Base-by-base conservation (phyloP, 495 filamentous ascomycete genomes). In the Aspergillus nidulans region DNA sequence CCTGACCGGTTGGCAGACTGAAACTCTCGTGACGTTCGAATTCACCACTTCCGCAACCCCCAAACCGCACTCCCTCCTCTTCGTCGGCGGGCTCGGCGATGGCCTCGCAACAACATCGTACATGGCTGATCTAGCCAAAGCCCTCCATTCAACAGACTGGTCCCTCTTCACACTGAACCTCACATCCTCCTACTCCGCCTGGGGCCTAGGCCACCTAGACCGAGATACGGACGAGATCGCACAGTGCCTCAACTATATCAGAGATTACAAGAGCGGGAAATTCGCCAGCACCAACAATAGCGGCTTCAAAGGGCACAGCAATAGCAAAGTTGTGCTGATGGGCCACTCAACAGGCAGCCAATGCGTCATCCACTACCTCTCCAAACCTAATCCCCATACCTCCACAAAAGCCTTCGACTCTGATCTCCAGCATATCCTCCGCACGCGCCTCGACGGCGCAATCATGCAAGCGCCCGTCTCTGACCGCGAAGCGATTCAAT, bases 281-380 rank as follows among this genome's bases (percentile, higher is more conserved):
- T 73, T 71, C 52, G 63, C 25, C n/a, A 34, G 12, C 8, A 25
- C 1, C 45, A 21, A 7, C 13, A 16, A n/a, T 4, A 21, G 2
- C 18, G 8, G 20, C 18, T n/a, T 16, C 32, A 49, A 24, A 15
- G 19, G n/a, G 8, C 12, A 30, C 25, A 26, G 24, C 15, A 28
- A 26, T 4, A 23, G 43, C 18, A 88, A 85, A 60, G 74, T 95
- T 8, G 85, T 92, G 15, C 67, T 96, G 2, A 81, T 97, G 79
- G 92, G 92, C 16, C 89, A 95, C 58, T 91, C 86, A 13, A 89
- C 85, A 0, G 92, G 92, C 0, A 88, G 87, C 53, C 92, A 95
- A 73, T 90, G 92, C 62, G 83, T 87, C 40, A 77, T 96, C 75
- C 82, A 88, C 52, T 95, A 92, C 61, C 68, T 88, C 16, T 66